These are phyloP conservation scores for Artemisia tridentata DNA, from an alignment of 129 eudicot genomes.

Conservation along the genomic window DNA sequence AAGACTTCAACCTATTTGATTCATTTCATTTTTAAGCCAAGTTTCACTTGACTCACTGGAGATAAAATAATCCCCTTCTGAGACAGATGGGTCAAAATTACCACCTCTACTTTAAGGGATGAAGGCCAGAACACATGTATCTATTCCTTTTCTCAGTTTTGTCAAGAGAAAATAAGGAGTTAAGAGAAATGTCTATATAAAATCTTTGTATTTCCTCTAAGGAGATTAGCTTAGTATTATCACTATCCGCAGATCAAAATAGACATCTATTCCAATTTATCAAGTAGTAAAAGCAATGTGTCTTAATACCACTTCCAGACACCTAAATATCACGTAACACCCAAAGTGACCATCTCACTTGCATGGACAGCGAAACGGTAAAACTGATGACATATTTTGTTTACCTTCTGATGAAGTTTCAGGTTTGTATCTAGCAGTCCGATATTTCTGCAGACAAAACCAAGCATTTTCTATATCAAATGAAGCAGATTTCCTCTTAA, in stretches of 20 bases:
- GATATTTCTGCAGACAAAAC: slow-evolving; percentile 71
- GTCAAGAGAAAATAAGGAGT: not conserved
- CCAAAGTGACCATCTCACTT: slow-evolving; percentile 7
- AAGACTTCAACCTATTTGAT: not conserved
- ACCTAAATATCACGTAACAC: not conserved
- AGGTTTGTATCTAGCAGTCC: slow-evolving; percentile 97
- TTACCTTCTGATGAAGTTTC: slow-evolving; percentile 47
- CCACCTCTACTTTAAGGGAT: not conserved
- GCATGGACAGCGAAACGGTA: not conserved
- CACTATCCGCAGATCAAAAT: not conserved
- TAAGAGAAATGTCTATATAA: not conserved
- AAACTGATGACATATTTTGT: not conserved
- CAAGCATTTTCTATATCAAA: slow-evolving; percentile 15
- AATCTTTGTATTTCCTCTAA: slow-evolving; percentile 6
- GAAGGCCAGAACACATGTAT: not conserved
- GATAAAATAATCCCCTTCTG: not conserved
- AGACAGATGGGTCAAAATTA: not conserved
- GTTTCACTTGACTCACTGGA: not conserved
- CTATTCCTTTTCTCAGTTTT: not conserved
- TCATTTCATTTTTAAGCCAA: not conserved
- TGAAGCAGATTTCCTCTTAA: slow-evolving; percentile 3
- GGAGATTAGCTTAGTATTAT: not conserved
- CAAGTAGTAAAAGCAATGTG: not conserved
- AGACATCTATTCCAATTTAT: not conserved
- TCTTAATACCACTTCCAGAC: not conserved